Percentiles rank a stretch among this genome's conserved stretches.
These are phyloP conservation scores for Tricladium varicosporioides DNA, from an alignment of 2,329 filamentous ascomycete species.

Conservation along the genomic window DNA sequence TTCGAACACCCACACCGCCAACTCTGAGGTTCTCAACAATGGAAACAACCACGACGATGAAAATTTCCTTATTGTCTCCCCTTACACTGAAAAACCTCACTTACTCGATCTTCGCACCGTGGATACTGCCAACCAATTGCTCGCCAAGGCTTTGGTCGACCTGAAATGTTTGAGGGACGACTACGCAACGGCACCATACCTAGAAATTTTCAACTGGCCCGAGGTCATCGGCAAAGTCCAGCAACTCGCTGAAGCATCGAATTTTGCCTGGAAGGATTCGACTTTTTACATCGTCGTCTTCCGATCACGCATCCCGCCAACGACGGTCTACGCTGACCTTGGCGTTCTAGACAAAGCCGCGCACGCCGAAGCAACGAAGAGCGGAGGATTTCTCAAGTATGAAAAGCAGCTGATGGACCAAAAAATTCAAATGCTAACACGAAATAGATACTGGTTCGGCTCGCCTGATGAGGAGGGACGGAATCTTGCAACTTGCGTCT, in stretches of 20 bases:
- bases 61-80: conserved; percentile 63
- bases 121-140: conserved; percentile 61
- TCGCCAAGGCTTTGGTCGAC: conserved; percentile 68
- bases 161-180: conserved; percentile 62
- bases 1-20: not conserved
- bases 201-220: conserved; percentile 74
- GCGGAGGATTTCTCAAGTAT: conserved; percentile 79
- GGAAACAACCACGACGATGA: conserved; percentile 9
- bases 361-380: conserved; percentile 75
- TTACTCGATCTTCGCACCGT: conserved; percentile 70
- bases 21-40: not conserved
- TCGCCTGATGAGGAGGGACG: conserved; percentile 63
- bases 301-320: conserved; percentile 67
- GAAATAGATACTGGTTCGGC: conserved; percentile 80
- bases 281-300: conserved; percentile 85
- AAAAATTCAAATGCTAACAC: conserved; percentile 7
- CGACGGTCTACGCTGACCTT: conserved; percentile 66
- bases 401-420: conserved; percentile 7
- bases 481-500: conserved; percentile 80
- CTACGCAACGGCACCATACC: conserved; percentile 76
- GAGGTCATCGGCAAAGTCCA: conserved; percentile 59
- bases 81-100: conserved; percentile 70
- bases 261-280: conserved; percentile 55
- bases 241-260: conserved; percentile 46
- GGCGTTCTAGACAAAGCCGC: conserved; percentile 73